Base-by-base conservation (phyloP, 192 early-diverging fungal genomes). In the Podila minutissima region DNA sequence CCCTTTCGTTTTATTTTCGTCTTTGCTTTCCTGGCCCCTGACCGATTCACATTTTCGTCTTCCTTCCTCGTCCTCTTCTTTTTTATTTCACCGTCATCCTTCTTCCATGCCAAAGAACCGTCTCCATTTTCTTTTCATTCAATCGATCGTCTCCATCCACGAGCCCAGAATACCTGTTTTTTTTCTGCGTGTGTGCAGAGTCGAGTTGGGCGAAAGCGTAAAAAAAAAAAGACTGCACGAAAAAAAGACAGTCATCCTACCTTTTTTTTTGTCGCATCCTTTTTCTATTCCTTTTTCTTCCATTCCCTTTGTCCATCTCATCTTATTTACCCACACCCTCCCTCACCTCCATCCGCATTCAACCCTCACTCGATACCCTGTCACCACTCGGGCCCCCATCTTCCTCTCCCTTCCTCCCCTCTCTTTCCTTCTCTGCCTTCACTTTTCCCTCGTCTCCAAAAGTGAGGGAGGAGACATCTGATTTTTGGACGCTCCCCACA, bases 221-320 rank as follows among this genome's bases (percentile, higher is more conserved):
- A 41, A 41, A 41, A 41, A 46, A 46, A 17, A 12, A 46, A 46
- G 8, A 46, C 53, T 8, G 3, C 53, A n/a, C 48, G 50, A n/a
- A 53, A n/a, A 55, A 26, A 55, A 55, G 24, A 17, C 53, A 24
- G 53, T 46, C 41, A 46, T 46, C 41, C 12, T 41, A 6, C 12
- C 1, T 46, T 32, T 24, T 29, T 57, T 28, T 49, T 10, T 0
- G 32, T 53, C 28, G 29, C 48, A 19, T 24, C 38, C 35, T 35
- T 10, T 55, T 24, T 55, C 10, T 2, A 5, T 55, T 20, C 53
- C 24, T 24, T 50, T 61, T 41, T 41, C 31, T 9, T 64, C 55
- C 32, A 62, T 64, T 51, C 20, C 26, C 33, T 60, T 63, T 51
- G 62, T 26, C 32, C 32, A 66, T 37, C 62, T 74, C 66, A 38